Percentiles rank a stretch among this genome's conserved stretches.
Evolutionary conservation across 1,139 yeast genomes (phyloP).

Genomic region (Debaryomyces psychrophilus): DNA sequence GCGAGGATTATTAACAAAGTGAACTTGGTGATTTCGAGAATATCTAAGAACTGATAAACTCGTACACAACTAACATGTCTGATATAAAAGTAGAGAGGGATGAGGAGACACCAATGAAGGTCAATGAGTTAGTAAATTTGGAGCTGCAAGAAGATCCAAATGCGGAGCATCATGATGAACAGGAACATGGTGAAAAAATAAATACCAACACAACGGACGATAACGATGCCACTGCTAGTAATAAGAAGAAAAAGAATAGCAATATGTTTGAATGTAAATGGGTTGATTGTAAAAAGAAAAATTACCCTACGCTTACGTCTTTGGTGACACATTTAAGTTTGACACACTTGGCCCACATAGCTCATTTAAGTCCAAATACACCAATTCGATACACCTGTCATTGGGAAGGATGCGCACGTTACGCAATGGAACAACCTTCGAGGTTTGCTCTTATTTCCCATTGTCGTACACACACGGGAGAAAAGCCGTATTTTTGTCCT

Average conservation of each 20-base stretch:
- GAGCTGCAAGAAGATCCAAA: constrained; percentile 1
- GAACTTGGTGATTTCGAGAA: neutral
- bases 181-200: neutral
- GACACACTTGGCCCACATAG: constrained; percentile 32
- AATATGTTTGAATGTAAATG: constrained; percentile 35
- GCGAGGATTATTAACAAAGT: neutral
- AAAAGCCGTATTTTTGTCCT: constrained; percentile 67
- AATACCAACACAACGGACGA: constrained; percentile 2
- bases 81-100: constrained; percentile 5
- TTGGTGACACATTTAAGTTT: constrained; percentile 39
- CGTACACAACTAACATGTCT: neutral
- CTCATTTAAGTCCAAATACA: constrained; percentile 22
- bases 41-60: neutral
- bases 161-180: neutral
- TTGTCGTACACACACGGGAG: constrained; percentile 67
- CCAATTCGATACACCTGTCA: constrained; percentile 55
- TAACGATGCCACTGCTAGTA: constrained; percentile 4
- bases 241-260: constrained; percentile 7
- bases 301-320: constrained; percentile 26
- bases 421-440: constrained; percentile 59
- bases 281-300: constrained; percentile 32
- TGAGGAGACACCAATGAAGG: neutral
- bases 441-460: constrained; percentile 65
- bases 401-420: constrained; percentile 63
- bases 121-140: neutral